A percentile compares a stretch with the other conserved stretches of the same genome.
phyloP scores from a whole-genome alignment of 208 protist species.

The Borovskyia barvae region DNA sequence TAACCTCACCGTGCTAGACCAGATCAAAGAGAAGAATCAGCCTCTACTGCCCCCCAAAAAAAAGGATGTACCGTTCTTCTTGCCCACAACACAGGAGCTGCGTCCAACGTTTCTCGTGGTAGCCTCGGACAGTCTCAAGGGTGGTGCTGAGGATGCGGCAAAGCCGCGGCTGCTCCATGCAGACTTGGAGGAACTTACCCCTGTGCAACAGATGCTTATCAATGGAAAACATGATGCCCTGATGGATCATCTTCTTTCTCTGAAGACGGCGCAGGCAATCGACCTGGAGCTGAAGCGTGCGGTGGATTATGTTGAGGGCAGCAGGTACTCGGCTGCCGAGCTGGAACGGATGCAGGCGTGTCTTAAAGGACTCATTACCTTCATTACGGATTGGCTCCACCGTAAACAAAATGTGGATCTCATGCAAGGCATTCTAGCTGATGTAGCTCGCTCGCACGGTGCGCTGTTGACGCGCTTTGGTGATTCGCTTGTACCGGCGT shows the following conservation, averaged over 20 bases:
- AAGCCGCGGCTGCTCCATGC: slow-evolving; percentile 23
- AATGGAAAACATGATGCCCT: slow-evolving; percentile 50
- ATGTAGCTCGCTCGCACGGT: slow-evolving; percentile 62
- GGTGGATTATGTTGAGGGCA: slow-evolving; percentile 69
- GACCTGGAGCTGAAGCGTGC: slow-evolving; percentile 74
- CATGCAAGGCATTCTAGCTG: slow-evolving; percentile 75
- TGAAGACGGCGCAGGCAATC: slow-evolving; percentile 62
- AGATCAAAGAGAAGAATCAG: slow-evolving; percentile 90
- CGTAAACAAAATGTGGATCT: slow-evolving; percentile 71
- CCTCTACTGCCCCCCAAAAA: slow-evolving; percentile 90
- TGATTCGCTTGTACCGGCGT: slow-evolving; percentile 30
- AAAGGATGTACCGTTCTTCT: slow-evolving; percentile 88
- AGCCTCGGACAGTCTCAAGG: slow-evolving; percentile 33
- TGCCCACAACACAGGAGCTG: slow-evolving; percentile 80
- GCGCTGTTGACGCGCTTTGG: slow-evolving; percentile 62
- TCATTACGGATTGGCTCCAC: slow-evolving; percentile 55
- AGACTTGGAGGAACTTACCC: slow-evolving; percentile 41
- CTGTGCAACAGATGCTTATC: slow-evolving; percentile 68
- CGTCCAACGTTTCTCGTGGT: slow-evolving; percentile 81
- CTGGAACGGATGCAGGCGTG: slow-evolving; percentile 48
- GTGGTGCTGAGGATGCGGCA: neutral
- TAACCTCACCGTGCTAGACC: slow-evolving; percentile 82
- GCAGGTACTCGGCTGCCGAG: slow-evolving; percentile 64
- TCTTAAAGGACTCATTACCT: slow-evolving; percentile 47
- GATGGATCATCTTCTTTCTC: slow-evolving; percentile 48